phyloP scores from a whole-genome alignment of 2,329 filamentous ascomycete species.

The Graphium sp. region DNA sequence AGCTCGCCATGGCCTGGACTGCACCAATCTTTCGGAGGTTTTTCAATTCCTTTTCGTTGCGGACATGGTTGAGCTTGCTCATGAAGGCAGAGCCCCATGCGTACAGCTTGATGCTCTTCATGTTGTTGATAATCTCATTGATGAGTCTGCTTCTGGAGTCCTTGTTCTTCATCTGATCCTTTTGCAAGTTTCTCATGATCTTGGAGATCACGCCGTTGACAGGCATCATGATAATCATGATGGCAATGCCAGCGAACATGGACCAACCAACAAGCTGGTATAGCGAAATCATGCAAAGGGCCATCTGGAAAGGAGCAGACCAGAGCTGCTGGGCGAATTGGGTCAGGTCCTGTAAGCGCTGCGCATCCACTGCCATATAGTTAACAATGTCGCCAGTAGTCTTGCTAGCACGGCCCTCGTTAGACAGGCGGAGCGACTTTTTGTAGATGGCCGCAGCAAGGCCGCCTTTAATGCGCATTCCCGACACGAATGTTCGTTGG shows the following conservation, averaged over 20 bases:
- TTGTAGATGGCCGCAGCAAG: constrained; percentile 83
- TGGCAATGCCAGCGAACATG: constrained; percentile 87
- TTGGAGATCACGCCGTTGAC: constrained; percentile 84
- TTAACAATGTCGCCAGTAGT: constrained; percentile 97
- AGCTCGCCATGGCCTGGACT: constrained; percentile 85
- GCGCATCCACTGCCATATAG: constrained; percentile 97
- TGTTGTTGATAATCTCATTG: constrained; percentile 97
- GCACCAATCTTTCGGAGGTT: constrained; percentile 93
- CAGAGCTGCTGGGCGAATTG: constrained; percentile 92
- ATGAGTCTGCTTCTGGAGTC: constrained; percentile 84
- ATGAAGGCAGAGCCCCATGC: constrained; percentile 96
- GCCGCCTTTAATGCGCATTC: constrained; percentile 90
- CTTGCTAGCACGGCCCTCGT: constrained; percentile 77
- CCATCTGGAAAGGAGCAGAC: constrained; percentile 95
- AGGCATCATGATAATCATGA: constrained; percentile 96
- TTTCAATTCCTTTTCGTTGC: constrained; percentile 90
- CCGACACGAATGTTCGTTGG: constrained; percentile 82
- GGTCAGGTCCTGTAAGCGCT: constrained; percentile 83
- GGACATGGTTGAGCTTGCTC: constrained; percentile 88
- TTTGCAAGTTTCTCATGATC: constrained; percentile 88
- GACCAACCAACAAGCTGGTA: constrained; percentile 90
- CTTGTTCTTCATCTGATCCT: constrained; percentile 98
- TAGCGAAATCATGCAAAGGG: constrained; percentile 85
- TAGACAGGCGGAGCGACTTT: constrained; percentile 80
- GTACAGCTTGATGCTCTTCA: constrained; percentile 99